Conservation (phyloP, 1,139 yeast genomes). For the Suhomyces taliae region DNA sequence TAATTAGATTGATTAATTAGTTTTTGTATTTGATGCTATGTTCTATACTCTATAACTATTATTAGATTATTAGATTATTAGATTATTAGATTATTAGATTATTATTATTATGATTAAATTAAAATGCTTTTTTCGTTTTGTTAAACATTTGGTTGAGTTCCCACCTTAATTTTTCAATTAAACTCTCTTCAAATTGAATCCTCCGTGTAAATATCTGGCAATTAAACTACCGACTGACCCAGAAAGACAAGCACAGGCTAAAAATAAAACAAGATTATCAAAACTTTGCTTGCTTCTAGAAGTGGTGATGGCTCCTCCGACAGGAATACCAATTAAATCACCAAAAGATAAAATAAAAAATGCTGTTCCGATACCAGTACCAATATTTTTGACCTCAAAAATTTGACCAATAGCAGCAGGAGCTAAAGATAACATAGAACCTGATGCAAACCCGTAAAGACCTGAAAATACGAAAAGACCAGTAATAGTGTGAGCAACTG, state of each 20-base stretch:
- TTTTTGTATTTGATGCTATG: too few species aligned
- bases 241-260: slow-evolving; percentile 23
- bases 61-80: too few species aligned
- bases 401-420: slow-evolving; percentile 35
- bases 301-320: slow-evolving; percentile 37
- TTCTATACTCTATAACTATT: too few species aligned
- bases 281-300: slow-evolving; percentile 19
- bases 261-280: slow-evolving; percentile 31
- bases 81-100: too few species aligned
- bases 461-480: slow-evolving; percentile 30
- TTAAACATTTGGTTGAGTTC: too few species aligned
- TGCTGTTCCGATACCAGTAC: slow-evolving; percentile 33
- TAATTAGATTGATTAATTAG: too few species aligned
- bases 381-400: slow-evolving; percentile 30
- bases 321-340: slow-evolving; percentile 35
- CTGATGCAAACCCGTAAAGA: slow-evolving; percentile 32
- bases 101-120: too few species aligned
- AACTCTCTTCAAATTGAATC: slow-evolving; percentile 12
- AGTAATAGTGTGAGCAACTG: slow-evolving; percentile 25
- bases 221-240: slow-evolving; percentile 28
- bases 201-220: slow-evolving; percentile 29
- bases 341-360: slow-evolving; percentile 34
- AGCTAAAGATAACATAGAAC: slow-evolving; percentile 30
- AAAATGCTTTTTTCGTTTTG: too few species aligned
- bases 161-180: too few species aligned